Percentiles rank a stretch among this genome's conserved stretches.
These are phyloP conservation scores for Limtongozyma cylindracea DNA, from an alignment of 805 yeast genomes.

Conservation along the genomic window DNA sequence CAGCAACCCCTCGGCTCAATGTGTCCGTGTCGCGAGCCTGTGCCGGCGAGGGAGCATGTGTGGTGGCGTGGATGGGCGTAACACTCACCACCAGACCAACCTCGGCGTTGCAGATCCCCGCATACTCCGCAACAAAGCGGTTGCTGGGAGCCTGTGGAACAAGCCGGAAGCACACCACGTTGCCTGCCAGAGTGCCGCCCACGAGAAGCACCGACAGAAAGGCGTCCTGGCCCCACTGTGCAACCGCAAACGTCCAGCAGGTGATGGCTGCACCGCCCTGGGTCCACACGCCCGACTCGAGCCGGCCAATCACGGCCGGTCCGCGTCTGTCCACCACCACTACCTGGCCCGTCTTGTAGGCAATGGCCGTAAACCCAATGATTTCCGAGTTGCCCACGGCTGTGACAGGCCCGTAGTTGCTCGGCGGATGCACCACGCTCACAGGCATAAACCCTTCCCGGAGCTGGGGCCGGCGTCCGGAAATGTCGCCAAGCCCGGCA, in stretches of 20 bases:
- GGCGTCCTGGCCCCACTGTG: constrained; percentile 38
- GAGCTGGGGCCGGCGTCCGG: too few species aligned
- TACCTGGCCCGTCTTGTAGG: constrained; percentile 51
- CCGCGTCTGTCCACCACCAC: constrained; percentile 54
- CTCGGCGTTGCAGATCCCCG: constrained; percentile 16
- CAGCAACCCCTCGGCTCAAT: constrained; percentile 29
- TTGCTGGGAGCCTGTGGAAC: constrained; percentile 29
- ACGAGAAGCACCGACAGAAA: constrained; percentile 48
- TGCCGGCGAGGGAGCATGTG: constrained; percentile 46
- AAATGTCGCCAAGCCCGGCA: too few species aligned
- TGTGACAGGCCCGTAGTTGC: too few species aligned
- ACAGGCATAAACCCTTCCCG: too few species aligned
- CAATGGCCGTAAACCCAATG: constrained; percentile 68
- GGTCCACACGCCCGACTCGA: constrained; percentile 6
- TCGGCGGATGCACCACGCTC: too few species aligned
- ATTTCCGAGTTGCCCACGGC: too few species aligned
- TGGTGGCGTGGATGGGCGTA: constrained; percentile 26
- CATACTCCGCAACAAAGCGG: constrained; percentile 34
- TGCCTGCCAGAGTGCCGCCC: constrained; percentile 57
- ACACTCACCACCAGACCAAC: constrained; percentile 22
- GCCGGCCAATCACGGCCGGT: constrained; percentile 35
- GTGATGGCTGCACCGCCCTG: constrained; percentile 8
- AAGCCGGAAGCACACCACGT: constrained; percentile 35
- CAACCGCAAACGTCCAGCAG: constrained; percentile 34
- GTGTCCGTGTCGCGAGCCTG: constrained; percentile 26